Evolutionary conservation across 192 early-diverging fungal species (phyloP), one percentile per base, ranked within the genome.

Genomic region (Glomus cerebriforme): DNA sequence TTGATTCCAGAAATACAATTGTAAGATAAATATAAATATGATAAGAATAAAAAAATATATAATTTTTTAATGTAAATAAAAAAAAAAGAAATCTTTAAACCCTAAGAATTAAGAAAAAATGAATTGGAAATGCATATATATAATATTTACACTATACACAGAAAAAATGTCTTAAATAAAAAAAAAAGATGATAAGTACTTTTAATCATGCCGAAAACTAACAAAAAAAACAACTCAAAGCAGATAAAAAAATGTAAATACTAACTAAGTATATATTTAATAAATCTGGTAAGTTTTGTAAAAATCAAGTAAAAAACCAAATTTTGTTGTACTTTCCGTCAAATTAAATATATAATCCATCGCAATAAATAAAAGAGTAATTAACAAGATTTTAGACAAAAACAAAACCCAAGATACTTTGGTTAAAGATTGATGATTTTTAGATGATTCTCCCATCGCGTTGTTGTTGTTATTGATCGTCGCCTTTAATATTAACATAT

Each of bases 81-180:
- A n/a, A 43, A 43, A 43, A 43, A 3, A 39, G 39, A 43, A 43
- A 9, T 5, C 39, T 43, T 4, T 9, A 43, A 43, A 39, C 39
- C 39, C 39, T 27, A 66, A 35, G 15, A 66, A 66, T 19, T 22
- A 34, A 67, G 6, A 37, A 22, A 37, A 0, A 7, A 68, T 8
- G 9, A 22, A 68, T n/a, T n/a, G n/a, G 34, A 68, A 39, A 66
- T 68, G 34, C 34, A 39, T 68, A 68, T 35, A 35, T 37, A 68
- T 68, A 68, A 66, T 68, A 68, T 68, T 68, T 68, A 68, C 66
- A 68, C 66, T 68, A 68, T 68, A 68, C 66, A 68, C 35, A 68
- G 39, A 65, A 24, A 43, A 68, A 54, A 54, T 54, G 49, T 54
- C 49, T 54, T 6, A 22, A 54, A 54, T 9, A 43, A 43, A 39